These are phyloP conservation scores for Russula foetens DNA, from an alignment of 768 basidiomycete species.

Conservation along the genomic window DNA sequence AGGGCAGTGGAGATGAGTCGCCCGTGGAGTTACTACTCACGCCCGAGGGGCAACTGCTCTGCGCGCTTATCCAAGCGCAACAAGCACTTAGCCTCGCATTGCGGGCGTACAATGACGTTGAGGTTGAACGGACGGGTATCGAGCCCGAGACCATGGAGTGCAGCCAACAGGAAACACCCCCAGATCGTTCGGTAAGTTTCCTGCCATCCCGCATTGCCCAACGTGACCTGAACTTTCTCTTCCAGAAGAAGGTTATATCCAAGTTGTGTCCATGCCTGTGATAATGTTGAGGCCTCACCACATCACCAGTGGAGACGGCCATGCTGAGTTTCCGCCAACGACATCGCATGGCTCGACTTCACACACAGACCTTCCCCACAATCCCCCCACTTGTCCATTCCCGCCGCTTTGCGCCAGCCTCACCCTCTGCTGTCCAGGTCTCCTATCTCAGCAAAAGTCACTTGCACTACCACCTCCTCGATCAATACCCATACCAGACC, in stretches of 20 bases:
- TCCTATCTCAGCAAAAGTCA: constrained; percentile 25
- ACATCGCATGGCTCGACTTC: constrained; percentile 29
- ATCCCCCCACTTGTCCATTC: constrained; percentile 26
- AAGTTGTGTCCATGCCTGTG: too few relatives aligned
- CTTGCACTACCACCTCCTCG: constrained; percentile 62
- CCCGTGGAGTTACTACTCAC: constrained; percentile 49
- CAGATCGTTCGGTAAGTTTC: constrained; percentile 55
- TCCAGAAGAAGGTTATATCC: constrained; percentile 33
- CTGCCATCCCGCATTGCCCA: neutral
- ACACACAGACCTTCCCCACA: constrained; percentile 35
- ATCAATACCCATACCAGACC: too few relatives aligned
- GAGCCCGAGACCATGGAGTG: constrained; percentile 58
- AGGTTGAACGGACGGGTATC: constrained; percentile 50
- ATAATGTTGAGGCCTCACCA: too few relatives aligned
- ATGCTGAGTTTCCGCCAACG: too few relatives aligned
- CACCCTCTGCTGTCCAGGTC: constrained; percentile 32
- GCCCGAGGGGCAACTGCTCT: constrained; percentile 66
- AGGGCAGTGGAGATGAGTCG: constrained; percentile 17
- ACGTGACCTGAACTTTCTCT: neutral
- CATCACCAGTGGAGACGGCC: too few relatives aligned
- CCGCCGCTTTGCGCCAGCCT: constrained; percentile 26
- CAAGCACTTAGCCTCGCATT: constrained; percentile 60
- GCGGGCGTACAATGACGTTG: constrained; percentile 72
- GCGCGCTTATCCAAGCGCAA: constrained; percentile 64
- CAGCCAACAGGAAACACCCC: constrained; percentile 57